A percentile compares a stretch with the other conserved stretches of the same genome.
phyloP scores from a whole-genome alignment of 2,329 filamentous ascomycete genomes.

The Calonectria pteridis region DNA sequence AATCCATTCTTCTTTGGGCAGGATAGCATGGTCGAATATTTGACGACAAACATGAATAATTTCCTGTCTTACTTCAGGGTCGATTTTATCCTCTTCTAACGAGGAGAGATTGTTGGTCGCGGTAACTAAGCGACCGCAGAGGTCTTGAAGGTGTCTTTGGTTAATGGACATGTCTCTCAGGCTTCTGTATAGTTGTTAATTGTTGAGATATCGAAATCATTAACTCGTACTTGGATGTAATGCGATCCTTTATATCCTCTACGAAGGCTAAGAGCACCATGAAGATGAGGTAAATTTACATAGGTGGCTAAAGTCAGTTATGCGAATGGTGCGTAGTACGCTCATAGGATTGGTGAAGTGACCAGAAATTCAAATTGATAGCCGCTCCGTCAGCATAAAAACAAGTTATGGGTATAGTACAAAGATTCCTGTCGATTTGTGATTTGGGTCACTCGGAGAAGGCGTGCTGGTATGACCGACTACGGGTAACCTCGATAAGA shows the following conservation, averaged over 20 bases:
- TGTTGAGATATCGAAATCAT: background rate
- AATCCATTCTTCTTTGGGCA: slow-evolving; percentile 22
- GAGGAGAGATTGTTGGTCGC: slow-evolving; percentile 6
- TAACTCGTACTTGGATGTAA: background rate
- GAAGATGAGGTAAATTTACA: background rate
- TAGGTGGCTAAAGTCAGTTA: background rate
- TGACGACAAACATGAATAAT: slow-evolving; percentile 8
- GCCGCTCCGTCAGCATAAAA: background rate
- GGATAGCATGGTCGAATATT: slow-evolving; percentile 12
- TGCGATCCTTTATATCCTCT: background rate
- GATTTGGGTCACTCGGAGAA: background rate
- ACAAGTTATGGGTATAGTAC: background rate
- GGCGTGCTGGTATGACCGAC: no score
- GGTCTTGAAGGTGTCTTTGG: background rate
- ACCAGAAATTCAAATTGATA: no score
- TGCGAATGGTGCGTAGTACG: background rate
- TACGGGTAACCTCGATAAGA: background rate
- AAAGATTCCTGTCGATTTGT: no score
- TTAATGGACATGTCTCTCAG: background rate
- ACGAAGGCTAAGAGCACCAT: background rate
- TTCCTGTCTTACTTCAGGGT: background rate
- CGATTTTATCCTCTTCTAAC: background rate
- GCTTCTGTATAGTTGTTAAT: background rate
- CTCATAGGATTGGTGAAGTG: background rate
- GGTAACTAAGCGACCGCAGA: background rate